These are phyloP conservation scores for Amphichorda felina DNA, from an alignment of 2,329 filamentous ascomycete genomes.

Conservation along the genomic window DNA sequence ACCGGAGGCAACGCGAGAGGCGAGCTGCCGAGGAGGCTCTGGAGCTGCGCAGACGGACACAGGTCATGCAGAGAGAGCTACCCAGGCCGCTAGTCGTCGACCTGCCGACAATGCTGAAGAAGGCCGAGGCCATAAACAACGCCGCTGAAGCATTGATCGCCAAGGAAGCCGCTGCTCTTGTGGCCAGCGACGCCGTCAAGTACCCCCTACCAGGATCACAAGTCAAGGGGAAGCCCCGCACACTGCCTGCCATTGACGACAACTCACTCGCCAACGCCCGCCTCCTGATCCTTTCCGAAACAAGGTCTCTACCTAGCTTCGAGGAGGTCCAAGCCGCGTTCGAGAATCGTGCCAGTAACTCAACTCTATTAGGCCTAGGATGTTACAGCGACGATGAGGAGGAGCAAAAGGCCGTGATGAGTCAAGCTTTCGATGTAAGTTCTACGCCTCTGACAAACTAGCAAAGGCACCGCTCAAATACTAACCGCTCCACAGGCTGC, in stretches of 20 bases:
- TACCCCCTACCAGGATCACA: slow-evolving; percentile 60
- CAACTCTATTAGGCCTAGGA: slow-evolving; percentile 64
- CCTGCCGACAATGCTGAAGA: slow-evolving; percentile 52
- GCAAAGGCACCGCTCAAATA: too few relatives aligned
- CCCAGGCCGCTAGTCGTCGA: slow-evolving; percentile 69
- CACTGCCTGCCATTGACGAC: slow-evolving; percentile 57
- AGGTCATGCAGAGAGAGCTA: slow-evolving; percentile 78
- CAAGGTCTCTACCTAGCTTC: slow-evolving; percentile 32
- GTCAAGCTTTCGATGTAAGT: slow-evolving; percentile 62
- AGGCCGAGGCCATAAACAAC: slow-evolving; percentile 48
- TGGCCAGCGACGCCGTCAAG: slow-evolving; percentile 69
- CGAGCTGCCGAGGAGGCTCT: slow-evolving; percentile 61
- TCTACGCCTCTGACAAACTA: neutral
- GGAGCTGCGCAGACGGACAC: slow-evolving; percentile 74
- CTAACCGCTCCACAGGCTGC: slow-evolving; percentile 36
- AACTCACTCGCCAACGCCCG: slow-evolving; percentile 61
- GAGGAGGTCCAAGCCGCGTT: slow-evolving; percentile 42
- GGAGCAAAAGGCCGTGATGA: slow-evolving; percentile 50
- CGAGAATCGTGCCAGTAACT: slow-evolving; percentile 37
- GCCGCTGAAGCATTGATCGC: slow-evolving; percentile 60
- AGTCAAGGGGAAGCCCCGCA: slow-evolving; percentile 47
- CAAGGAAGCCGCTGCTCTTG: slow-evolving; percentile 64
- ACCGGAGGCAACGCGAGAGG: slow-evolving; percentile 64
- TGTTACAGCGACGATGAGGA: slow-evolving; percentile 71
- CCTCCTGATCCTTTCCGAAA: slow-evolving; percentile 64